Evolutionary conservation across 176 grass and related monocot genomes (phyloP).

Genomic region (Poa annua): DNA sequence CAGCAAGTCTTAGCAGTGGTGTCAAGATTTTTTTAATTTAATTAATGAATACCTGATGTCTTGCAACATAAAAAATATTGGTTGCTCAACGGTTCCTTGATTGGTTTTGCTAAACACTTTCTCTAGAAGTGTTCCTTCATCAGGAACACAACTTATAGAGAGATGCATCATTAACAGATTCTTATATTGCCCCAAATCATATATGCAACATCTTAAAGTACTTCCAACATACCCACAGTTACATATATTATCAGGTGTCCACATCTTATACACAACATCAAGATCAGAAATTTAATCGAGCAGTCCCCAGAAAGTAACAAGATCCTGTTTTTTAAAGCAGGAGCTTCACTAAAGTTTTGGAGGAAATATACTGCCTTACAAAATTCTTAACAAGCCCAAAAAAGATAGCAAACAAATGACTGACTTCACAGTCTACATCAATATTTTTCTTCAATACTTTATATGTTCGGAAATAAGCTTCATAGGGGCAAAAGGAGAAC

Average conservation of each 20-base stretch:
- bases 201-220: too few species aligned
- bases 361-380: not conserved
- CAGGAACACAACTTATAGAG: not conserved
- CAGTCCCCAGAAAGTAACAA: not conserved
- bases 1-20: conserved; percentile 8
- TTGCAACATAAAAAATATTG: not conserved
- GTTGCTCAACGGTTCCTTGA: not conserved
- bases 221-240: not conserved
- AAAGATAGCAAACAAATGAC: not conserved
- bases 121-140: not conserved
- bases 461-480: not conserved
- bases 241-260: not conserved
- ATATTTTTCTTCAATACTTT: not conserved
- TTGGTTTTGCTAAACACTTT: conserved; percentile 9
- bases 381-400: not conserved
- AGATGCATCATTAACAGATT: not conserved
- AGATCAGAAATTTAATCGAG: not conserved
- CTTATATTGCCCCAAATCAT: conserved; percentile 11
- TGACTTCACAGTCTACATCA: not conserved
- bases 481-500: not conserved
- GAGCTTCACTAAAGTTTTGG: not conserved
- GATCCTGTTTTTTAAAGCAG: not conserved
- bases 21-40: not conserved
- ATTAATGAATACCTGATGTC: not conserved
- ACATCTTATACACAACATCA: not conserved